Evolutionary conservation across 768 basidiomycete species (phyloP).

Genomic region (Floccularia luteovirens): DNA sequence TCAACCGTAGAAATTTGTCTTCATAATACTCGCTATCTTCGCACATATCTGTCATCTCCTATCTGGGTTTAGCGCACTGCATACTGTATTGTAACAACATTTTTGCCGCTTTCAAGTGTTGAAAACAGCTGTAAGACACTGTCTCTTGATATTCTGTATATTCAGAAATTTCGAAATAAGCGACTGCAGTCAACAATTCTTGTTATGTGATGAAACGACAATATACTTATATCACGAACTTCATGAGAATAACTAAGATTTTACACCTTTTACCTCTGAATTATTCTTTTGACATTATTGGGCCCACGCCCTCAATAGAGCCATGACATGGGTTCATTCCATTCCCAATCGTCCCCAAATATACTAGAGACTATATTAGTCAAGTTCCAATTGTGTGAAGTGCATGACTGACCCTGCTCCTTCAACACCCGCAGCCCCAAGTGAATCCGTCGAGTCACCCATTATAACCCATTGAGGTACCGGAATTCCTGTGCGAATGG

Average conservation of each 20-base stretch:
- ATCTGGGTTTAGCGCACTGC: slow-evolving; percentile 55
- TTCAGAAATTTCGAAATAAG: not conserved
- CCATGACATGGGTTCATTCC: slow-evolving; percentile 44
- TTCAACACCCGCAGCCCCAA: slow-evolving; percentile 66
- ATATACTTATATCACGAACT: no score
- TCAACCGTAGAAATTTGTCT: slow-evolving; percentile 64
- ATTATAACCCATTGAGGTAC: slow-evolving; percentile 76
- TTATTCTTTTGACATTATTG: no score
- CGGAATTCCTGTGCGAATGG: slow-evolving; percentile 73
- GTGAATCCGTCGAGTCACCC: slow-evolving; percentile 38
- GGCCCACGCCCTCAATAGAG: no score
- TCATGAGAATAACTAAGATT: no score
- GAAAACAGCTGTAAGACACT: slow-evolving; percentile 21
- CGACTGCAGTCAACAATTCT: not conserved
- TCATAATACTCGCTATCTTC: slow-evolving; percentile 73
- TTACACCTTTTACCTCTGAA: no score
- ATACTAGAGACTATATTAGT: slow-evolving; percentile 16
- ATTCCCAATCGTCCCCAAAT: slow-evolving; percentile 31
- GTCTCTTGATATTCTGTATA: not conserved
- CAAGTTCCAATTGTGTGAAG: slow-evolving; percentile 23
- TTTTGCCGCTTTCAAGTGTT: slow-evolving; percentile 47
- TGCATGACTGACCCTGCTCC: slow-evolving; percentile 62
- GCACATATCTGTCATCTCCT: slow-evolving; percentile 64
- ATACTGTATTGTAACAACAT: slow-evolving; percentile 86
- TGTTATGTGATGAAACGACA: not conserved